These are phyloP conservation scores for Fabrea salina DNA, from an alignment of 169 alveolate genomes.

Conservation along the genomic window DNA sequence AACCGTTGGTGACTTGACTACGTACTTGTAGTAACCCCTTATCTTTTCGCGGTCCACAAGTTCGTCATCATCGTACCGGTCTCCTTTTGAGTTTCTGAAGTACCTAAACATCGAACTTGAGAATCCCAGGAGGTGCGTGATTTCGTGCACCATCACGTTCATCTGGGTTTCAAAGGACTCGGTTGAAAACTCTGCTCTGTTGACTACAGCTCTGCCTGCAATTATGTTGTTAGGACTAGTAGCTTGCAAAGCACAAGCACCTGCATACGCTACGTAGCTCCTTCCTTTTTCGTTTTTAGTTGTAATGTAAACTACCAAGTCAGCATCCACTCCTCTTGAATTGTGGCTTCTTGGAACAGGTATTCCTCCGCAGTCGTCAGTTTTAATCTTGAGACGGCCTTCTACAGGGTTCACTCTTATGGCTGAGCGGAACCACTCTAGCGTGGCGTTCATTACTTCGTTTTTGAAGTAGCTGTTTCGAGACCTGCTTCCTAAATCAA, in stretches of 20 bases:
- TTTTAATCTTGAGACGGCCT: background rate
- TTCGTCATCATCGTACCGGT: background rate
- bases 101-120: background rate
- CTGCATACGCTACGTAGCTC: conserved; percentile 13
- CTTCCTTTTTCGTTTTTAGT: background rate
- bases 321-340: conserved; percentile 29
- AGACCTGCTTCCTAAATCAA: no score
- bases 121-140: conserved; percentile 23
- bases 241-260: background rate
- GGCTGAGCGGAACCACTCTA: background rate
- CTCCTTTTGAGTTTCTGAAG: conserved; percentile 14
- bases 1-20: conserved; percentile 46
- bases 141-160: conserved; percentile 15
- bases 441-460: background rate
- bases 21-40: background rate
- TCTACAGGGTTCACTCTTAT: background rate
- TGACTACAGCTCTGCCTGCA: conserved; percentile 10
- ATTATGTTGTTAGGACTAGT: background rate
- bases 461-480: no score
- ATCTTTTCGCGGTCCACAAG: background rate
- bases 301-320: conserved; percentile 21
- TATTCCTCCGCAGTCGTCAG: background rate
- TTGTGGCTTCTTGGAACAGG: background rate
- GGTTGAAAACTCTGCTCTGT: background rate
- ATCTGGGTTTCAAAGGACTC: background rate